Evolutionary conservation across 768 basidiomycete genomes (phyloP).

Genomic region (Suillus ampliporus): DNA sequence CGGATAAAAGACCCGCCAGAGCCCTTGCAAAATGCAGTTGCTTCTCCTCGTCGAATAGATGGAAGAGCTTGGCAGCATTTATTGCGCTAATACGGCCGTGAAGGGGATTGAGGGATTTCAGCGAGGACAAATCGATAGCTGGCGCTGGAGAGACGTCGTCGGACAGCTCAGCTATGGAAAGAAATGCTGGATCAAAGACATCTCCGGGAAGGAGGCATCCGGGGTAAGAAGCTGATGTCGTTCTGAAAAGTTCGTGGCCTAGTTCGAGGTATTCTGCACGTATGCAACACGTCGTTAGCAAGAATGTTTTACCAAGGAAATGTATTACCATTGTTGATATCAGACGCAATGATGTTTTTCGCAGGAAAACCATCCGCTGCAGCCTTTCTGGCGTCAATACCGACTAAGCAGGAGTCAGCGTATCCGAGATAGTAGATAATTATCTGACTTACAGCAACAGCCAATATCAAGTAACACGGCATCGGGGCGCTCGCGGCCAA

Average conservation of each 20-base stretch:
- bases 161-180: conserved; percentile 41
- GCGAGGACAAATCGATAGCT: conserved; percentile 33
- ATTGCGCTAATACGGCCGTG: conserved; percentile 56
- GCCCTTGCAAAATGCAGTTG: conserved; percentile 35
- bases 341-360: conserved; percentile 43
- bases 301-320: background rate
- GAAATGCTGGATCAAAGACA: conserved; percentile 50
- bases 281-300: background rate
- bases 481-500: conserved; percentile 41
- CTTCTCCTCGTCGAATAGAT: conserved; percentile 36
- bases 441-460: conserved; percentile 45
- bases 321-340: conserved; percentile 43
- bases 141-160: conserved; percentile 27
- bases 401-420: conserved; percentile 17
- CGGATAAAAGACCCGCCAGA: conserved; percentile 35
- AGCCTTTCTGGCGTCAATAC: conserved; percentile 45
- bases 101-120: conserved; percentile 53
- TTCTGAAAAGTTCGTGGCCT: conserved; percentile 66
- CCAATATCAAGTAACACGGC: conserved; percentile 52
- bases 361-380: conserved; percentile 50
- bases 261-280: conserved; percentile 59
- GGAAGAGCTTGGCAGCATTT: conserved; percentile 55
- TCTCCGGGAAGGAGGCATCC: conserved; percentile 61
- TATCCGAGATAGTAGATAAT: background rate
- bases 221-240: conserved; percentile 57